phyloP scores from a whole-genome alignment of 495 filamentous ascomycete genomes.

The Achaetomiella virescens region DNA sequence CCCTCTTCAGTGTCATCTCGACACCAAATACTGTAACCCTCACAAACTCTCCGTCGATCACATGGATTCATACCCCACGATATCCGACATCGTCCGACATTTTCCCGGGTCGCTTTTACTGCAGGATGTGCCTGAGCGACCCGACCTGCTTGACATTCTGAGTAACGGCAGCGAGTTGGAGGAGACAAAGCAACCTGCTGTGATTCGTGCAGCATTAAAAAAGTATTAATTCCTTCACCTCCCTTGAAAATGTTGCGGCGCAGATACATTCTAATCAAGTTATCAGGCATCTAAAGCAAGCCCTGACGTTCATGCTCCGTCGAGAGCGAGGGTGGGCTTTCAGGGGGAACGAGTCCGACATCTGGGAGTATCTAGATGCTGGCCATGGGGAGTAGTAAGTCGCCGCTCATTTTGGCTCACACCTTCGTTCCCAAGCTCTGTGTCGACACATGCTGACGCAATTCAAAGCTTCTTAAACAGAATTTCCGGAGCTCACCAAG shows the following conservation, averaged over 20 bases:
- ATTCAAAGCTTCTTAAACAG: slow-evolving; percentile 25
- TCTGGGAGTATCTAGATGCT: slow-evolving; percentile 22
- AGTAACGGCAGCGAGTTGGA: slow-evolving; percentile 5
- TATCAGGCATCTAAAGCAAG: slow-evolving; percentile 39
- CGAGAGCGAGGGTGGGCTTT: slow-evolving; percentile 36
- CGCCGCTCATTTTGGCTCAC: background rate
- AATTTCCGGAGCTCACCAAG: slow-evolving; percentile 18
- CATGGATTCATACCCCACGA: slow-evolving; percentile 5
- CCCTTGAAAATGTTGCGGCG: background rate
- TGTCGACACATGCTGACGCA: no score
- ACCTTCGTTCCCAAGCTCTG: no score
- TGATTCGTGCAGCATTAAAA: slow-evolving; percentile 14
- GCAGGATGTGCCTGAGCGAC: background rate
- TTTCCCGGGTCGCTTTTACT: background rate
- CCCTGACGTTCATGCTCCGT: slow-evolving; percentile 38
- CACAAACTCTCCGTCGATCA: slow-evolving; percentile 33
- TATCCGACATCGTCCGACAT: background rate
- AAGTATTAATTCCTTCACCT: background rate
- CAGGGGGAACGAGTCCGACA: slow-evolving; percentile 9
- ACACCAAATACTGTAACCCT: slow-evolving; percentile 41
- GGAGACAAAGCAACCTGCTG: slow-evolving; percentile 26
- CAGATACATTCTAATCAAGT: background rate
- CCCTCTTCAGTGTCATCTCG: slow-evolving; percentile 25
- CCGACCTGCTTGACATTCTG: slow-evolving; percentile 15
- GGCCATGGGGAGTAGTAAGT: slow-evolving; percentile 11